Evolutionary conservation across 345 rosid species (phyloP).

Genomic region (Schrenkiella parvula): DNA sequence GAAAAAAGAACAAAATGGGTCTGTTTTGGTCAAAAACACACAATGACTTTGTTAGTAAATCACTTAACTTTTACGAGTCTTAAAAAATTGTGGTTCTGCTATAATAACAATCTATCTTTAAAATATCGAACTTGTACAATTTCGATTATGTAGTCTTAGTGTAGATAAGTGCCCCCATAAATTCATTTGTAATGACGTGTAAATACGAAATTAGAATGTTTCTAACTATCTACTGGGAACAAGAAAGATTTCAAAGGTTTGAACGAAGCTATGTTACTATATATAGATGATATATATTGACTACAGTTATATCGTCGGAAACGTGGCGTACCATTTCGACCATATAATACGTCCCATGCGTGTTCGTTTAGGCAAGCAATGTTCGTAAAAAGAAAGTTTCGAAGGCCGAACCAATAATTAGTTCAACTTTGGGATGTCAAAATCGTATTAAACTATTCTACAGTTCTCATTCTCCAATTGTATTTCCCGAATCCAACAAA

Average conservation of each 20-base stretch:
- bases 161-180: not conserved
- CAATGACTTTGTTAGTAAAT: no score
- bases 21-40: not conserved
- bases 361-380: slow-evolving; percentile 12
- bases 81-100: no score
- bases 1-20: not conserved
- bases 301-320: slow-evolving; percentile 2
- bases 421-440: slow-evolving; percentile 3
- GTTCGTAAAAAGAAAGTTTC: slow-evolving; percentile 6
- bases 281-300: not conserved
- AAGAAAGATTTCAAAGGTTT: not conserved
- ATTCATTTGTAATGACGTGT: not conserved
- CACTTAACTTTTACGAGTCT: no score
- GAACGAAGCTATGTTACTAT: slow-evolving; percentile 1
- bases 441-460: not conserved
- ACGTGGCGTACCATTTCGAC: slow-evolving; percentile 1
- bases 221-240: not conserved
- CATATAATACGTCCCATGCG: not conserved
- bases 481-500: slow-evolving; percentile 21
- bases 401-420: not conserved
- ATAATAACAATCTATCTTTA: not conserved
- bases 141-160: not conserved
- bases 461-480: slow-evolving; percentile 14
- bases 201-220: not conserved
- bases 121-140: not conserved